Conservation (phyloP, 495 filamentous ascomycete genomes). For the Talaromyces borbonicus region DNA sequence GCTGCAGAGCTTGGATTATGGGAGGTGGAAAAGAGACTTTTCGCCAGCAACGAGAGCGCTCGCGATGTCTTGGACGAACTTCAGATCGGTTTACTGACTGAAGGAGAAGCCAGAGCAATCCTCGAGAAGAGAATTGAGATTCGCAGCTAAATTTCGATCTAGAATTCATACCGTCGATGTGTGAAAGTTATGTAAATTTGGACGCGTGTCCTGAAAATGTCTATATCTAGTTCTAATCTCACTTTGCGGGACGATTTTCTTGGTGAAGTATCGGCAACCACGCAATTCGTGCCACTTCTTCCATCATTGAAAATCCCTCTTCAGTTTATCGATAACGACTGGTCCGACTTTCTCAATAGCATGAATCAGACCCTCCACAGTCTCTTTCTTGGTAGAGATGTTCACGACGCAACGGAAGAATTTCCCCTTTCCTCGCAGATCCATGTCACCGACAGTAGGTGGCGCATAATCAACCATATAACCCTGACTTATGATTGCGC, state of each 20-base stretch:
- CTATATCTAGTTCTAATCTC: no score
- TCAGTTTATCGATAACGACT: constrained; percentile 32
- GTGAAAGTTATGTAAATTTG: no score
- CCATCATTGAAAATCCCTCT: background rate
- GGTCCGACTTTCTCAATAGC: constrained; percentile 59
- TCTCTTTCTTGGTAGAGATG: constrained; percentile 57
- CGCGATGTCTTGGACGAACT: constrained; percentile 62
- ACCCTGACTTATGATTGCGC: constrained; percentile 55
- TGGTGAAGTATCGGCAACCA: no score
- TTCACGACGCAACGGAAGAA: constrained; percentile 90
- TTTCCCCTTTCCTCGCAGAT: constrained; percentile 51
- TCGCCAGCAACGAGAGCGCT: constrained; percentile 70
- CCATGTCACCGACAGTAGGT: constrained; percentile 36
- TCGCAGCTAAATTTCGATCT: constrained; percentile 19
- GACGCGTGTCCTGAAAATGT: no score
- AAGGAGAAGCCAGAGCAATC: constrained; percentile 65
- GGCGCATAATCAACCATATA: constrained; percentile 96
- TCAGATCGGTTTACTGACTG: constrained; percentile 51
- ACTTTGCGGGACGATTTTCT: no score
- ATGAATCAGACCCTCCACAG: constrained; percentile 65
- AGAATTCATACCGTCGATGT: no score
- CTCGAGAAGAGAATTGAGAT: constrained; percentile 71
- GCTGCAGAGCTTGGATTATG: constrained; percentile 41
- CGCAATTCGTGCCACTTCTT: background rate
- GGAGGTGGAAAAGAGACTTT: constrained; percentile 67